Base-by-base conservation (phyloP, 208 protist genomes). In the Trypanosoma vivax region DNA sequence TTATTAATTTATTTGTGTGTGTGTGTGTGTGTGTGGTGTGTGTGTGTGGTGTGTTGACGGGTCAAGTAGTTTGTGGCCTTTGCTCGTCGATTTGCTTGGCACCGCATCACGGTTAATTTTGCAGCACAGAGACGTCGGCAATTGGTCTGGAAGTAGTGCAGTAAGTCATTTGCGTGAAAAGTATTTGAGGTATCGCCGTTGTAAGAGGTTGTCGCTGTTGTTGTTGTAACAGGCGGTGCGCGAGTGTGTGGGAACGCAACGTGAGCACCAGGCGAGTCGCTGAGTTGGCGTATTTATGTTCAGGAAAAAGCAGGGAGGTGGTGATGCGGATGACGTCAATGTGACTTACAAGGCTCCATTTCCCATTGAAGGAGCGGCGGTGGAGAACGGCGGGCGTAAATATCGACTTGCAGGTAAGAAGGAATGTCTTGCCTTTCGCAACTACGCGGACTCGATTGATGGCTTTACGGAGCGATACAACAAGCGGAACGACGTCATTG, bases 371-470 rank as follows among this genome's bases (percentile, higher is more conserved):
- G 82, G 86, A 1, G 54, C 57, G 9, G 55, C 59, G 19, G 54
- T 68, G 18, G 65, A 68, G 23, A 59, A 73, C 43, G 63, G 47
- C 0, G 76, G 73, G 1, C 57, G 53, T 11, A 59, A 79, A 16
- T 90, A 90, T 53, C 68, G 73, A 23, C 60, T 88, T 13, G 65
- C 72, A 5, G 79, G 37, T 37, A 82, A 79, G 31, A 30, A 59
- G 1, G 82, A 94, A 43, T 90, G 54, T 57, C 59, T 69, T n/a
- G 40, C 66, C 2, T 94, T 90, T 38, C 80, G 83, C 6, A 56
- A 42, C 42, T 88, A 81, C 39, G 86, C 86, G 6, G 83, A 94
- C 60, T 78, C 71, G 2, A 35, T 87, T 1, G 83, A 94, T 4
- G 87, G 78, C 18, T 94, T 88, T 48, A 60, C 38, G 29, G 19